These are phyloP conservation scores for Postia placenta DNA, from an alignment of 768 basidiomycete genomes.

Conservation along the genomic window DNA sequence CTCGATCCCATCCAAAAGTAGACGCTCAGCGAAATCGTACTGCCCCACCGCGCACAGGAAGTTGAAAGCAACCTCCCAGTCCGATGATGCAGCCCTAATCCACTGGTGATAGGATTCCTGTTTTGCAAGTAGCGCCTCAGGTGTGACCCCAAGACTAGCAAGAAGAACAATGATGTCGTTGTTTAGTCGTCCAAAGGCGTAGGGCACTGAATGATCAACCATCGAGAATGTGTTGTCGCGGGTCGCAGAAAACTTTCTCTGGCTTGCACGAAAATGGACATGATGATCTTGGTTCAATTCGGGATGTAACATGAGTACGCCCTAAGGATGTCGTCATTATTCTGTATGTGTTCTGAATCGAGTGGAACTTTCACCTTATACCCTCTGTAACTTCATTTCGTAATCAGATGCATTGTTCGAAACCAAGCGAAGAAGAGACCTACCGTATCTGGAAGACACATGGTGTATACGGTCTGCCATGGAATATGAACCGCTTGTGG, in stretches of 20 bases:
- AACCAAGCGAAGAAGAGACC: too few species aligned
- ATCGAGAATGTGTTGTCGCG: slow-evolving; percentile 58
- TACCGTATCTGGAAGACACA: slow-evolving; percentile 61
- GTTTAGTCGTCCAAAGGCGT: slow-evolving; percentile 60
- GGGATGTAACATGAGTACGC: slow-evolving; percentile 63
- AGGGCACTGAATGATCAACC: slow-evolving; percentile 58
- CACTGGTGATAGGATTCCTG: slow-evolving; percentile 55
- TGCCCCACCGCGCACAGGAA: slow-evolving; percentile 47
- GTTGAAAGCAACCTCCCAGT: slow-evolving; percentile 47
- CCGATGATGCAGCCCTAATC: slow-evolving; percentile 44
- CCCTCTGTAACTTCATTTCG: slow-evolving; percentile 47
- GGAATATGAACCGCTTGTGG: slow-evolving; percentile 48
- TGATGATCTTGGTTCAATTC: slow-evolving; percentile 44
- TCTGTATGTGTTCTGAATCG: not conserved
- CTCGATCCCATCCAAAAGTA: slow-evolving; percentile 52
- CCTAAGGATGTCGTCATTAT: slow-evolving; percentile 21
- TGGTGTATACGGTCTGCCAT: slow-evolving; percentile 52
- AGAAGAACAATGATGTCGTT: slow-evolving; percentile 66
- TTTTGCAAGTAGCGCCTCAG: slow-evolving; percentile 47
- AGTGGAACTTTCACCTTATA: slow-evolving; percentile 36
- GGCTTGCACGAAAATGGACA: slow-evolving; percentile 58
- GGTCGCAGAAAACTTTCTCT: slow-evolving; percentile 62
- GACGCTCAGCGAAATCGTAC: slow-evolving; percentile 42
- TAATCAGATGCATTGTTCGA: not conserved
- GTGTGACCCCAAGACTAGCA: slow-evolving; percentile 53